phyloP scores from a whole-genome alignment of 805 yeast species.

The Lachancea kluyveri region DNA sequence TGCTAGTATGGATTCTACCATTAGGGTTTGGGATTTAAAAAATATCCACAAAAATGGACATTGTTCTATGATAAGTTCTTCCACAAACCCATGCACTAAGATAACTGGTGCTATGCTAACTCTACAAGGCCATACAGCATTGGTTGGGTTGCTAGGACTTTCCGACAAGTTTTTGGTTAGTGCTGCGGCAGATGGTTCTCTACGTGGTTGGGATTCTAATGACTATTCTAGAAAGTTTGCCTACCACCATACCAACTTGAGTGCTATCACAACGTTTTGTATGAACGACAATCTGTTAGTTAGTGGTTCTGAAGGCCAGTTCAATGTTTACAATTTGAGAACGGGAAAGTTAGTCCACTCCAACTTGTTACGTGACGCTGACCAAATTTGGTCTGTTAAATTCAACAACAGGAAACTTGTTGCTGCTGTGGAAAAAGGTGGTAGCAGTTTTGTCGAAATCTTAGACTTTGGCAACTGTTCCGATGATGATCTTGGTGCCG shows the following conservation, averaged over 20 bases:
- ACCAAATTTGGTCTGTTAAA: constrained; percentile 91
- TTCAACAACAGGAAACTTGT: constrained; percentile 80
- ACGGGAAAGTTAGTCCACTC: constrained; percentile 68
- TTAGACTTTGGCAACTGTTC: constrained; percentile 57
- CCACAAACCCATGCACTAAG: constrained; percentile 22
- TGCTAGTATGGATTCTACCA: constrained; percentile 85
- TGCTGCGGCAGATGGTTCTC: constrained; percentile 92
- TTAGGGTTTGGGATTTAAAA: constrained; percentile 82
- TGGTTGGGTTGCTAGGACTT: constrained; percentile 82
- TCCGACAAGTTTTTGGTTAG: constrained; percentile 74
- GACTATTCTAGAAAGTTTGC: constrained; percentile 60
- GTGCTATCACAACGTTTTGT: constrained; percentile 90
- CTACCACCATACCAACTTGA: constrained; percentile 69
- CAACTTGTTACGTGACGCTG: constrained; percentile 69
- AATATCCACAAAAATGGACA: constrained; percentile 53
- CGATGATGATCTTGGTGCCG: background rate
- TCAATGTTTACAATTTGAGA: constrained; percentile 80
- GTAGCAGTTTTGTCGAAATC: constrained; percentile 73
- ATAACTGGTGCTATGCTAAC: constrained; percentile 41
- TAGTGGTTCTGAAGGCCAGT: constrained; percentile 83
- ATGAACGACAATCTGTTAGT: constrained; percentile 79
- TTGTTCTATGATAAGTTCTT: constrained; percentile 16
- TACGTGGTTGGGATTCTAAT: constrained; percentile 89
- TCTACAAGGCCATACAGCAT: constrained; percentile 79
- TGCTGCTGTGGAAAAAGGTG: constrained; percentile 79